A percentile compares a stretch with the other conserved stretches of the same genome.
Evolutionary conservation across 2,329 filamentous ascomycete genomes (phyloP).

Genomic region (Aspergillus hortae): DNA sequence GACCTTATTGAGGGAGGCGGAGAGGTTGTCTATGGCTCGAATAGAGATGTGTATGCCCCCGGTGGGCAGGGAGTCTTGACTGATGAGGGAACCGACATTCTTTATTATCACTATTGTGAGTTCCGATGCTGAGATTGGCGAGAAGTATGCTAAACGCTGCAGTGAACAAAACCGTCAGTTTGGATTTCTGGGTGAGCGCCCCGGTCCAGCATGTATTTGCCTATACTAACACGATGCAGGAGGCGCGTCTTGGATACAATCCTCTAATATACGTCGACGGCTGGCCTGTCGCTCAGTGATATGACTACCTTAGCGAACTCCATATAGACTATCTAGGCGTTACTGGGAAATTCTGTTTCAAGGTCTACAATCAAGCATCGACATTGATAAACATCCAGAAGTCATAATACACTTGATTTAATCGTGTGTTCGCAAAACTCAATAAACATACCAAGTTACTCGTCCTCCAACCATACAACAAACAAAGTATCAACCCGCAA

Average conservation of each 20-base stretch:
- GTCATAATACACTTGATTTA: background rate
- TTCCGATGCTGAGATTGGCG: background rate
- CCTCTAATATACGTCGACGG: conserved; percentile 28
- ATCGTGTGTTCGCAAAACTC: too few relatives aligned
- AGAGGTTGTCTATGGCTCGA: conserved; percentile 57
- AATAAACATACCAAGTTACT: too few relatives aligned
- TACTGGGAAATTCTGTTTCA: background rate
- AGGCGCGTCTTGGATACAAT: conserved; percentile 30
- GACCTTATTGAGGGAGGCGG: conserved; percentile 57
- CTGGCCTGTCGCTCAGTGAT: conserved; percentile 25
- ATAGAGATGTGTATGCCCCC: conserved; percentile 61
- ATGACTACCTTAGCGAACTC: background rate
- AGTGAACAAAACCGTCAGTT: conserved; percentile 29
- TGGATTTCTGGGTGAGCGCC: conserved; percentile 26
- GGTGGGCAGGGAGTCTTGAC: conserved; percentile 61
- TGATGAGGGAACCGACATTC: conserved; percentile 37
- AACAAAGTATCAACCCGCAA: background rate
- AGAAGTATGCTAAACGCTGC: conserved; percentile 6
- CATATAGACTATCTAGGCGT: background rate
- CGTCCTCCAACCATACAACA: background rate
- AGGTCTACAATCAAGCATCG: background rate
- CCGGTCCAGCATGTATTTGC: background rate
- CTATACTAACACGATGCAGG: conserved; percentile 20
- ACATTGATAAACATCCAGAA: background rate
- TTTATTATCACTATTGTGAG: conserved; percentile 36